Evolutionary conservation across 2,329 filamentous ascomycete genomes (phyloP).

Genomic region (Golovinomyces cichoracearum): DNA sequence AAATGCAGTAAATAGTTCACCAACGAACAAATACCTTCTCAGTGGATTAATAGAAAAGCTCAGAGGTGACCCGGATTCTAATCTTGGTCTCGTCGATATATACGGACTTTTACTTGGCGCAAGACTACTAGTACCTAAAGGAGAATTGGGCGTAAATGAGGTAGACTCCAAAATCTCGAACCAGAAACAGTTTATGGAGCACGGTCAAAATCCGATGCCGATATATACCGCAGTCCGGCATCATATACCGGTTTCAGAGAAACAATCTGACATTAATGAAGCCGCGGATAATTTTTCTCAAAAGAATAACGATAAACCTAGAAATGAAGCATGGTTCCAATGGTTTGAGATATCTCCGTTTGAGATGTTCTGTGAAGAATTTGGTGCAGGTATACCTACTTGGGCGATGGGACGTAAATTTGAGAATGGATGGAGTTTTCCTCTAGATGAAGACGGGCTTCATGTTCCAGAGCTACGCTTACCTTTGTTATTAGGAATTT

Average conservation of each 20-base stretch:
- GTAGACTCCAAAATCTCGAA: conserved; percentile 76
- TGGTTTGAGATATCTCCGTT: conserved; percentile 95
- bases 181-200: conserved; percentile 48
- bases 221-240: conserved; percentile 92
- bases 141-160: conserved; percentile 51
- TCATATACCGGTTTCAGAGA: conserved; percentile 51
- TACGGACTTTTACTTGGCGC: conserved; percentile 73
- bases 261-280: conserved; percentile 17
- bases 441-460: conserved; percentile 36
- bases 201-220: conserved; percentile 61
- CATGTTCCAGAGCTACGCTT: conserved; percentile 64
- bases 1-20: conserved; percentile 54
- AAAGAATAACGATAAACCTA: conserved; percentile 24
- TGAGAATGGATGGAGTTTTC: conserved; percentile 39
- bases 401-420: conserved; percentile 80
- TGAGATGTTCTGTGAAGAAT: conserved; percentile 85
- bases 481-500: conserved; percentile 74
- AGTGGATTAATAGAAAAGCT: conserved; percentile 78
- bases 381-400: conserved; percentile 72
- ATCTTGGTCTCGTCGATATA: conserved; percentile 76
- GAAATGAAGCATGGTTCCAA: conserved; percentile 69
- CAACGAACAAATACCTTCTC: conserved; percentile 77
- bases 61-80: conserved; percentile 51
- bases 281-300: conserved; percentile 18
- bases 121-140: conserved; percentile 60